Percentiles rank a stretch among this genome's conserved stretches.
Evolutionary conservation across 2,329 filamentous ascomycete genomes (phyloP).

Genomic region (Didymella pinodella): DNA sequence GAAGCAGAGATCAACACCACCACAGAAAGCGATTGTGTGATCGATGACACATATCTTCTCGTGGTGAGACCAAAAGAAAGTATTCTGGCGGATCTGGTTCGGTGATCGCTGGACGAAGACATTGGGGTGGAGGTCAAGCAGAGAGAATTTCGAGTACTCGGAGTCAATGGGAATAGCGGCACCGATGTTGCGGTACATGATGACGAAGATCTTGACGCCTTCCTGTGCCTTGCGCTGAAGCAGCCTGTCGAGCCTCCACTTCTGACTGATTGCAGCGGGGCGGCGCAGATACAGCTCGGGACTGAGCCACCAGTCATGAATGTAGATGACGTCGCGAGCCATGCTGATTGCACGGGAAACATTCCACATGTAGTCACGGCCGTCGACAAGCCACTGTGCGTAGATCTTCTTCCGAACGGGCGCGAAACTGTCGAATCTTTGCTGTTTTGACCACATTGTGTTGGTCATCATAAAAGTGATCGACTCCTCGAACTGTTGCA

Average conservation of each 20-base stretch:
- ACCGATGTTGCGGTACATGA: constrained; percentile 97
- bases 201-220: constrained; percentile 97
- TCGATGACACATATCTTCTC: constrained; percentile 98
- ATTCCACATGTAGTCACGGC: constrained; percentile 99
- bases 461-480: constrained; percentile 84
- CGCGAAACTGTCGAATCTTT: constrained; percentile 92
- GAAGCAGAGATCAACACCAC: constrained; percentile 95
- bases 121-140: constrained; percentile 94
- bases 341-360: constrained; percentile 96
- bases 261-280: constrained; percentile 94
- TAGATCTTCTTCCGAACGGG: constrained; percentile 86
- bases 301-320: constrained; percentile 99
- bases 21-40: constrained; percentile 93
- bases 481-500: constrained; percentile 92
- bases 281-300: constrained; percentile 95
- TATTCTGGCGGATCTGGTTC: constrained; percentile 98
- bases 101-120: constrained; percentile 95
- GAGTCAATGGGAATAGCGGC: constrained; percentile 97
- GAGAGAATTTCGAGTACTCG: constrained; percentile 95
- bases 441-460: constrained; percentile 82
- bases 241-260: constrained; percentile 93
- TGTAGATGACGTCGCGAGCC: constrained; percentile 97
- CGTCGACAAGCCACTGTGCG: constrained; percentile 96
- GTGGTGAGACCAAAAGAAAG: constrained; percentile 99
- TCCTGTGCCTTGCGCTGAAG: constrained; percentile 93